Conservation (phyloP, 495 filamentous ascomycete genomes). For the Tuber borchii region DNA sequence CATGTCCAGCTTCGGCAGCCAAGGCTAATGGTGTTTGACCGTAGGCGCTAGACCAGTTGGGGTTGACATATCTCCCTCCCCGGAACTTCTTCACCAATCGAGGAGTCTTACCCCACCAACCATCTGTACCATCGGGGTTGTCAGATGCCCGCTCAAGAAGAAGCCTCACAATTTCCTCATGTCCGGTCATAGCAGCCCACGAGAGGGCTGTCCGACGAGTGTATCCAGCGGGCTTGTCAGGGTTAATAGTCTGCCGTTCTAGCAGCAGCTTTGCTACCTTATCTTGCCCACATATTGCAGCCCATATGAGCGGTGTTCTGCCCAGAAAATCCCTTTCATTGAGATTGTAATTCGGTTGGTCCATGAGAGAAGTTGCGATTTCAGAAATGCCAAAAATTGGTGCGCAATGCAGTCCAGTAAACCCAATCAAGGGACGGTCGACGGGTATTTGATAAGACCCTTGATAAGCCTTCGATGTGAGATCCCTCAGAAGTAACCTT, state of each 20-base stretch:
- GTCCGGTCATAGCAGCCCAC: neutral
- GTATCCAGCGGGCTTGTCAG: neutral
- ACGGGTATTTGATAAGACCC: neutral
- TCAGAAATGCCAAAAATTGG: neutral
- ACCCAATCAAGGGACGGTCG: neutral
- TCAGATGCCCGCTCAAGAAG: neutral
- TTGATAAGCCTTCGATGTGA: neutral
- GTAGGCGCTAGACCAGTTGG: neutral
- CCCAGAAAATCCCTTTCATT: too few species aligned
- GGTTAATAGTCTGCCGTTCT: neutral
- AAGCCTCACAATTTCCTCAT: neutral
- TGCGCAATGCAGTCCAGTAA: neutral
- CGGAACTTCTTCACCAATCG: neutral
- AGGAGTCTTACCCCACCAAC: neutral
- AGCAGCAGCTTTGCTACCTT: neutral
- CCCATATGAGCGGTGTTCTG: neutral
- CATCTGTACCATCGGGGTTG: neutral
- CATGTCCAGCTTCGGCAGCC: neutral
- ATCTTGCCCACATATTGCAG: neutral
- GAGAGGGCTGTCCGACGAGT: neutral
- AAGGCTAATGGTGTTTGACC: neutral
- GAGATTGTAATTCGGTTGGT: too few species aligned
- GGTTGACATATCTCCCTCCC: neutral
- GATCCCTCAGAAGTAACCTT: neutral
- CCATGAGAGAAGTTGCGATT: neutral